Evolutionary conservation across 2,329 filamentous ascomycete genomes (phyloP).

Genomic region (Penicillium sp.): DNA sequence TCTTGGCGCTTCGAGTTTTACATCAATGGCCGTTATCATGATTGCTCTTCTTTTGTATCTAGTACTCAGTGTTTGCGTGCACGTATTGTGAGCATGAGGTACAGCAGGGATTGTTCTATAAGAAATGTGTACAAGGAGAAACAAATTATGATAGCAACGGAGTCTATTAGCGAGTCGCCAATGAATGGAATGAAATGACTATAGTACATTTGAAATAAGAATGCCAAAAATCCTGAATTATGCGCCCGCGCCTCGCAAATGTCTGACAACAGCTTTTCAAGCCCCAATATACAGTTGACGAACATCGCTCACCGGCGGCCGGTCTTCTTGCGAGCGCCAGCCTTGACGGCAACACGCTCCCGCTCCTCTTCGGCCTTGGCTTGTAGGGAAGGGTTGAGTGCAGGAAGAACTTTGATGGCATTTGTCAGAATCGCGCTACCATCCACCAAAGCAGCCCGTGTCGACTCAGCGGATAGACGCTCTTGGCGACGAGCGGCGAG

Average conservation of each 20-base stretch:
- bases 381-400: constrained; percentile 33
- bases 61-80: neutral
- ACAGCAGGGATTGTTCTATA: neutral
- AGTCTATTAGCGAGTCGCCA: constrained; percentile 18
- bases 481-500: constrained; percentile 63
- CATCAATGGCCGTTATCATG: too few species aligned
- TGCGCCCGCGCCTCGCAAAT: constrained; percentile 39
- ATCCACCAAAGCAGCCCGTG: constrained; percentile 60
- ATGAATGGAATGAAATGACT: constrained; percentile 26
- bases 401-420: constrained; percentile 34
- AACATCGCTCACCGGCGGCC: constrained; percentile 19
- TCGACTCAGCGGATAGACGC: constrained; percentile 57
- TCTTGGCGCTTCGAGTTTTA: too few species aligned
- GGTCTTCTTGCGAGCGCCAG: constrained; percentile 24
- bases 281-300: constrained; percentile 22
- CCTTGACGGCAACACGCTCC: constrained; percentile 30
- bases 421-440: constrained; percentile 43
- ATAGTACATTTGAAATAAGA: constrained; percentile 29
- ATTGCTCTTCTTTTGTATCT: too few species aligned
- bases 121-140: neutral
- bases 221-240: constrained; percentile 29
- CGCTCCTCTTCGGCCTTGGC: constrained; percentile 27
- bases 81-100: neutral
- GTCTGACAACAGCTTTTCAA: constrained; percentile 31
- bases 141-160: neutral